Conservation (phyloP, 495 filamentous ascomycete genomes). For the Penicillium canescens region DNA sequence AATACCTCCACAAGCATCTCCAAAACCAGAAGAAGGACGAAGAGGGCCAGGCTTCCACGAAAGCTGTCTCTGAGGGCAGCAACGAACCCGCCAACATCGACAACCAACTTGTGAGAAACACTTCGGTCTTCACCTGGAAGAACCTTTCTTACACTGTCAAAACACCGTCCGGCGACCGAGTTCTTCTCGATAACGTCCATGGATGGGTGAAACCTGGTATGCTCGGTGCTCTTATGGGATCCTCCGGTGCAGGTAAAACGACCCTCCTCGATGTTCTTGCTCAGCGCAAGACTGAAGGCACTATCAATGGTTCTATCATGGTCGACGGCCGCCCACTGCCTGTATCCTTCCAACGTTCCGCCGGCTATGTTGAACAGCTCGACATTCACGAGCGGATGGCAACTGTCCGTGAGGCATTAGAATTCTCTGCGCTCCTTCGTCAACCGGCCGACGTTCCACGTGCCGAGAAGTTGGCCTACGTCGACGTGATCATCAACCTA, state of each 20-base stretch:
- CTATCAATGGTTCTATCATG: slow-evolving; percentile 80
- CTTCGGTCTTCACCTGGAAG: slow-evolving; percentile 61
- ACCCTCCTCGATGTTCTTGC: slow-evolving; percentile 54
- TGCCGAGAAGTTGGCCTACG: slow-evolving; percentile 60
- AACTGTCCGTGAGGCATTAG: slow-evolving; percentile 62
- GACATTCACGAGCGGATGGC: slow-evolving; percentile 60
- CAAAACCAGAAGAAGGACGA: slow-evolving; percentile 29
- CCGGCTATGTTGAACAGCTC: slow-evolving; percentile 60
- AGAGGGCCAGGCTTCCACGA: slow-evolving; percentile 28
- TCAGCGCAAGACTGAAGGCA: slow-evolving; percentile 80
- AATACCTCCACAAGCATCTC: slow-evolving; percentile 22
- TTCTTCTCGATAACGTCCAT: slow-evolving; percentile 73
- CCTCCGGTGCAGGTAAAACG: slow-evolving; percentile 63
- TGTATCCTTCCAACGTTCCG: slow-evolving; percentile 73
- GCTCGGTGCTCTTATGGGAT: slow-evolving; percentile 69
- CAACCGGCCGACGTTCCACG: slow-evolving; percentile 51
- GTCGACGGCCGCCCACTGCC: slow-evolving; percentile 78
- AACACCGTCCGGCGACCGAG: slow-evolving; percentile 37
- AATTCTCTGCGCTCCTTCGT: slow-evolving; percentile 58
- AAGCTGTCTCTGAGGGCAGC: slow-evolving; percentile 17
- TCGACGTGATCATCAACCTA: slow-evolving; percentile 56
- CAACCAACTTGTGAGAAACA: slow-evolving; percentile 42
- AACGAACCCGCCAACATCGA: slow-evolving; percentile 1
- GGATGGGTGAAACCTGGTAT: slow-evolving; percentile 90
- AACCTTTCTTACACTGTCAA: slow-evolving; percentile 56